Base-by-base conservation (phyloP, 148 eudicot genomes). In the Pharnaceum exiguum region DNA sequence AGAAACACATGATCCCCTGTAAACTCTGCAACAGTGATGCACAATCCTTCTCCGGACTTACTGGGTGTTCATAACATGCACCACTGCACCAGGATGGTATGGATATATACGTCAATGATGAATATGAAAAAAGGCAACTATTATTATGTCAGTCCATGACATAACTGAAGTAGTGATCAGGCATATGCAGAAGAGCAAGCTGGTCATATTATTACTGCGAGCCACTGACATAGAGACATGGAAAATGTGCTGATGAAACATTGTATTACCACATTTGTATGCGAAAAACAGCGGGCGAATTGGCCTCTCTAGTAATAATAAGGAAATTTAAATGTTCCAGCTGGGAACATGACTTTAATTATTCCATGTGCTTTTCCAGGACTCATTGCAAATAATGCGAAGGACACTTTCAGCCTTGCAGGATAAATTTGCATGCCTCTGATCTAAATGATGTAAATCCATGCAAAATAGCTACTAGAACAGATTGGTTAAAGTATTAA, bases 341-440 rank as follows among this genome's bases (percentile, higher is more conserved):
- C 58, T 66, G 70, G 70, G 55, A 36, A 49, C 23, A 39, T 39
- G 55, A 57, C 49, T 35, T 66, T 38, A 57, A 21, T n/a, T n/a
- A n/a, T 66, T 47, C 70, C 70, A 67, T 59, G 71, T 67, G 65
- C 57, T 49, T 35, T 29, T 29, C 13, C 71, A 67, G 59, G 47
- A 11, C 21, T 50, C 37, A 26, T 43, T 50, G 59, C 38, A 23
- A 50, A 67, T 67, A 51, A 67, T 59, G 52, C 10, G 32, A 59
- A 23, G 51, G 44, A 29, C 47, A 27, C 50, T 37, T 39, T 15
- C 43, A 59, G 38, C 26, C 50, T 37, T 39, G n/a, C 43, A 59
- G 38, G 56, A 50, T 50, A 4, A 29, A 24, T 19, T 59, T 31
- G 64, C 59, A 58, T 51, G 71, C 31, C 58, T 39, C 37, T 35